These are phyloP conservation scores for Capsella rubella DNA, from an alignment of 441 rosid genomes.

Conservation along the genomic window DNA sequence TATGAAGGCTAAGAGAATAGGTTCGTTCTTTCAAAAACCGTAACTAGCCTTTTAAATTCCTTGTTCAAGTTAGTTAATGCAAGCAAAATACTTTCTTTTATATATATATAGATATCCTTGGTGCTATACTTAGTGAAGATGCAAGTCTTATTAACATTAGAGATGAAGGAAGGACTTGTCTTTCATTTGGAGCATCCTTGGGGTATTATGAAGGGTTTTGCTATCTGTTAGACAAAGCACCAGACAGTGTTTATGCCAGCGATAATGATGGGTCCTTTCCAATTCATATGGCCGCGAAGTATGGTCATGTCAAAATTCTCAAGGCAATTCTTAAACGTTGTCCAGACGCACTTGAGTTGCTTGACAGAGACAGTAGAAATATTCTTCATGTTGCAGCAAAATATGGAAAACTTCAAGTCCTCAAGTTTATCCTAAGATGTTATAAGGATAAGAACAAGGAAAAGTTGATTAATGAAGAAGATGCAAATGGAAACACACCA, in stretches of 20 bases:
- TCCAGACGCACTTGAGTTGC: neutral
- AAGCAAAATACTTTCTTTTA: neutral
- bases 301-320: neutral
- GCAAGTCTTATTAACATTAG: neutral
- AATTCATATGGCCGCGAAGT: slow-evolving; percentile 5
- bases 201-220: neutral
- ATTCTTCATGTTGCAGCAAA: slow-evolving; percentile 19
- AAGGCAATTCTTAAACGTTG: slow-evolving; percentile 4
- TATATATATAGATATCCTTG: neutral
- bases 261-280: slow-evolving; percentile 15
- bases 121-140: neutral
- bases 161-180: slow-evolving; percentile 17
- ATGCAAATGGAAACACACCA: neutral
- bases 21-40: neutral
- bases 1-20: neutral
- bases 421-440: neutral
- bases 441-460: neutral
- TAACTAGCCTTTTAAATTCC: neutral
- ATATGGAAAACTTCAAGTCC: neutral
- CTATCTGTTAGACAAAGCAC: neutral
- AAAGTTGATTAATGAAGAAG: neutral
- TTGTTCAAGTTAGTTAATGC: neutral
- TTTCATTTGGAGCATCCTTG: slow-evolving; percentile 7
- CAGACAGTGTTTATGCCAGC: neutral
- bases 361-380: neutral